These are phyloP conservation scores for Vitellaria paradoxa DNA, from an alignment of 179 eudicot species.

Conservation along the genomic window DNA sequence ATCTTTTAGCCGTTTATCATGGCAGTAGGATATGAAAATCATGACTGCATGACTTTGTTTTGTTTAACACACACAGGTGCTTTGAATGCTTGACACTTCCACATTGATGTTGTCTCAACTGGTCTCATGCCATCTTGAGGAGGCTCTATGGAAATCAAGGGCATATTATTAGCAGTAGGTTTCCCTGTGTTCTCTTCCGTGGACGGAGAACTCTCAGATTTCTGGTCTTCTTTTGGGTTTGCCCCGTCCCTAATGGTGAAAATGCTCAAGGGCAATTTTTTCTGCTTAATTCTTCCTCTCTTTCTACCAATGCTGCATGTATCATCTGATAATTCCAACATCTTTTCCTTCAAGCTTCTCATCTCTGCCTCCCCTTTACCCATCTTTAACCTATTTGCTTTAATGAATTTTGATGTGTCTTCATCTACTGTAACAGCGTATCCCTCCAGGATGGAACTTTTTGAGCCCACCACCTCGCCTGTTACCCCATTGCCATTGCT, in stretches of 20 bases:
- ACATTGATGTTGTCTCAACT: constrained; percentile 42
- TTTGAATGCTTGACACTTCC: constrained; percentile 78
- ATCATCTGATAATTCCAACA: constrained; percentile 37
- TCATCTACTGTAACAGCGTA: constrained; percentile 31
- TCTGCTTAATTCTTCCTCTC: constrained; percentile 79
- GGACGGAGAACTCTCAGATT: constrained; percentile 27
- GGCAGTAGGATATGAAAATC: constrained; percentile 27
- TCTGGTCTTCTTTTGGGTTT: constrained; percentile 52
- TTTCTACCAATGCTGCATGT: constrained; percentile 44
- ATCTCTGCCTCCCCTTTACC: constrained; percentile 40
- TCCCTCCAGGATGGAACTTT: constrained; percentile 38
- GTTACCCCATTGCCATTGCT: constrained; percentile 32
- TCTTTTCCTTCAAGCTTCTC: constrained; percentile 34
- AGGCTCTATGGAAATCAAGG: constrained; percentile 32
- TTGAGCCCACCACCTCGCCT: constrained; percentile 26
- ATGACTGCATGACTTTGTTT: constrained; percentile 69
- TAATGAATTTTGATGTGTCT: constrained; percentile 31
- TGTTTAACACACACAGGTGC: constrained; percentile 54
- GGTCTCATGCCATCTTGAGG: constrained; percentile 30
- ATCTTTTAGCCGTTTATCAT: constrained; percentile 25
- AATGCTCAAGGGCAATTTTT: constrained; percentile 68
- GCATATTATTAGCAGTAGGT: constrained; percentile 23
- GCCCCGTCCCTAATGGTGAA: constrained; percentile 63
- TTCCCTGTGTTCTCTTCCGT: constrained; percentile 30
- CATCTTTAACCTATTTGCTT: constrained; percentile 32